A percentile compares a stretch with the other conserved stretches of the same genome.
Conservation (phyloP, 2,329 filamentous ascomycete genomes). For the Rachicladosporium sp. region DNA sequence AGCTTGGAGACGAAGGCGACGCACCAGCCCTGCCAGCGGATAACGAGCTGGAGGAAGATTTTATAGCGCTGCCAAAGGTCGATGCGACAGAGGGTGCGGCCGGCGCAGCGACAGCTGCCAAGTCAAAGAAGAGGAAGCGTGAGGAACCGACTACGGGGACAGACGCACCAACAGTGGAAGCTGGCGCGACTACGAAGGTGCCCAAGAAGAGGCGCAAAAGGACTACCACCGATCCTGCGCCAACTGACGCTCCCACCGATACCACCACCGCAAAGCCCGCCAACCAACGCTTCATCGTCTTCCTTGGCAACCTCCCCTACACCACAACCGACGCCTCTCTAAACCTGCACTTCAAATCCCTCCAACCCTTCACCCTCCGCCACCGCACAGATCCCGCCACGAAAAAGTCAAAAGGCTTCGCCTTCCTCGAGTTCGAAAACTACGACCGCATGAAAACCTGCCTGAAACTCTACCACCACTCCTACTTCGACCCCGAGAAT, state of each 20-base stretch:
- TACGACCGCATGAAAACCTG: constrained; percentile 89
- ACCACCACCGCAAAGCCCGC: constrained; percentile 5
- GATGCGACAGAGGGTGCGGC: constrained; percentile 1
- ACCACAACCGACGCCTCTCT: constrained; percentile 60
- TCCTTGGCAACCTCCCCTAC: constrained; percentile 84
- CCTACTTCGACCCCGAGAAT: constrained; percentile 47
- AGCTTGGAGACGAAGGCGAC: constrained; percentile 6
- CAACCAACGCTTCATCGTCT: constrained; percentile 55
- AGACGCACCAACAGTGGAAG: too few relatives aligned
- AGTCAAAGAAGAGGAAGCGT: constrained; percentile 16
- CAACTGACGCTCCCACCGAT: constrained; percentile 2
- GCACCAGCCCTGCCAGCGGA: constrained; percentile 11
- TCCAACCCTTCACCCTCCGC: constrained; percentile 58
- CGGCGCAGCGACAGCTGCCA: constrained; percentile 4
- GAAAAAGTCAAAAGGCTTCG: constrained; percentile 59
- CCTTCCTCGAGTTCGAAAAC: constrained; percentile 78
- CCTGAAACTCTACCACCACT: constrained; percentile 82
- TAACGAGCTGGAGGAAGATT: constrained; percentile 10
- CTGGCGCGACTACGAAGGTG: not conserved
- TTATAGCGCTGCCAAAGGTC: constrained; percentile 8
- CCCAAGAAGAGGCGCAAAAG: constrained; percentile 7
- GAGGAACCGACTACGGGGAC: not conserved
- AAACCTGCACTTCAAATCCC: constrained; percentile 62
- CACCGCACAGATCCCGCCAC: constrained; percentile 57
- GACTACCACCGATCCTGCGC: not conserved